These are phyloP conservation scores for Verticillium albo-atrum DNA, from an alignment of 2,329 filamentous ascomycete species.

Conservation along the genomic window DNA sequence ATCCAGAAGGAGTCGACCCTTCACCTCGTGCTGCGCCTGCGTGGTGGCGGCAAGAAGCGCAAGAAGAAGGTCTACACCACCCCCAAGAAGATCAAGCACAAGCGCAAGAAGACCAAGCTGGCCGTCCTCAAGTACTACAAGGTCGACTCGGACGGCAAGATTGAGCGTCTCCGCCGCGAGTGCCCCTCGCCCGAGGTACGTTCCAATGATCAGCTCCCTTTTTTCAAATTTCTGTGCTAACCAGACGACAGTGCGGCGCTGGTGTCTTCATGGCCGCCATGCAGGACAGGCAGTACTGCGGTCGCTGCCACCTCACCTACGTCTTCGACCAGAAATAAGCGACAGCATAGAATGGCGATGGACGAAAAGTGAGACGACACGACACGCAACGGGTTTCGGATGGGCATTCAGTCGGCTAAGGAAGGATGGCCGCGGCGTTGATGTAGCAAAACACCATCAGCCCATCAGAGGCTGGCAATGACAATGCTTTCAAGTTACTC, in stretches of 20 bases:
- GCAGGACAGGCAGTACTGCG: conserved; percentile 98
- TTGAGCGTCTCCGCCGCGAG: conserved; percentile 97
- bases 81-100: conserved; percentile 99
- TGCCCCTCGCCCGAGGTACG: conserved; percentile 87
- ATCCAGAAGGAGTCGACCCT: conserved; percentile 99
- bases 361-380: conserved; percentile 5
- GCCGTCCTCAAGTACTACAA: conserved; percentile 99
- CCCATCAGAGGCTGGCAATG: conserved; percentile 18
- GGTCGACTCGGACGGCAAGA: conserved; percentile 99
- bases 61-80: conserved; percentile 99
- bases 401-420: conserved; percentile 16
- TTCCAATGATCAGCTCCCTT: conserved; percentile 14
- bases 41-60: conserved; percentile 99
- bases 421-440: conserved; percentile 34
- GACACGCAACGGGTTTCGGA: background rate
- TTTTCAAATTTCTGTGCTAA: conserved; percentile 22
- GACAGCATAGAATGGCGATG: conserved; percentile 4
- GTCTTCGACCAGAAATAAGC: conserved; percentile 65
- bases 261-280: conserved; percentile 99
- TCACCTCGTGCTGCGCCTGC: conserved; percentile 94
- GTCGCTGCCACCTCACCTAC: conserved; percentile 69
- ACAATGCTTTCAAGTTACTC: conserved; percentile 8
- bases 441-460: conserved; percentile 37
- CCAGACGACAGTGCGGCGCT: conserved; percentile 74
- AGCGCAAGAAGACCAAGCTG: conserved; percentile 99